phyloP scores from a whole-genome alignment of 2,329 filamentous ascomycete genomes.

The Hirsutella minnesotensis region DNA sequence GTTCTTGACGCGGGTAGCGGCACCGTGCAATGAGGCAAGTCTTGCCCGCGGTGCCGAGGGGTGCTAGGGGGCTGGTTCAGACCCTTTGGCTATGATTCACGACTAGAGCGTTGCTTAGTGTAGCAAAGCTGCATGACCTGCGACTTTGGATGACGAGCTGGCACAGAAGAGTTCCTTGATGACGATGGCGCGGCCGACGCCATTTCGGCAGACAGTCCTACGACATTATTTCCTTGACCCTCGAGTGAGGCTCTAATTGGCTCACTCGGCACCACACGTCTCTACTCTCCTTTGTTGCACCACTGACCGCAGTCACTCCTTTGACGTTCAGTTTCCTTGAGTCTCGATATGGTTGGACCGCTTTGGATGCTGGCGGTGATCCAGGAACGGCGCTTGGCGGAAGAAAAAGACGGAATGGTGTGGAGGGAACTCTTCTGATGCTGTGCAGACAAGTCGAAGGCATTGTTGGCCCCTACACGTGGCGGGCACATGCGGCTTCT shows the following conservation, averaged over 20 bases:
- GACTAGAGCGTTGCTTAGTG: not conserved
- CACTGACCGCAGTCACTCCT: slow-evolving; percentile 21
- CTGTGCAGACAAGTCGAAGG: too few species aligned
- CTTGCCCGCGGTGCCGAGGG: too few species aligned
- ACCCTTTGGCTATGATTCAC: not conserved
- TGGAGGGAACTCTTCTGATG: slow-evolving; percentile 2
- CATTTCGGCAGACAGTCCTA: slow-evolving; percentile 1
- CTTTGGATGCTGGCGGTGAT: too few species aligned
- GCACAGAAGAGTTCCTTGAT: slow-evolving; percentile 5
- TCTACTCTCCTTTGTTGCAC: not conserved
- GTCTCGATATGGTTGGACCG: not conserved
- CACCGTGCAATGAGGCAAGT: too few species aligned
- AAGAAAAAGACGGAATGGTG: slow-evolving; percentile 3
- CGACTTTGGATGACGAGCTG: slow-evolving; percentile 11
- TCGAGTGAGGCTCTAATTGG: not conserved
- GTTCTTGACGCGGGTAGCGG: too few species aligned
- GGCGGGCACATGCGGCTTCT: not conserved
- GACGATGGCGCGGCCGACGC: slow-evolving; percentile 2
- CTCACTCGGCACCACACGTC: slow-evolving; percentile 1
- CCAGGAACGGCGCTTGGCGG: not conserved
- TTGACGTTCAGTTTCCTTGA: slow-evolving; percentile 18
- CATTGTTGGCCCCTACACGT: not conserved
- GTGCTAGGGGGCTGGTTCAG: too few species aligned
- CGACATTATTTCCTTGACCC: slow-evolving; percentile 4
- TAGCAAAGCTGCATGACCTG: not conserved